These are phyloP conservation scores for Gyromitra esculenta DNA, from an alignment of 2,329 filamentous ascomycete genomes.

Conservation along the genomic window DNA sequence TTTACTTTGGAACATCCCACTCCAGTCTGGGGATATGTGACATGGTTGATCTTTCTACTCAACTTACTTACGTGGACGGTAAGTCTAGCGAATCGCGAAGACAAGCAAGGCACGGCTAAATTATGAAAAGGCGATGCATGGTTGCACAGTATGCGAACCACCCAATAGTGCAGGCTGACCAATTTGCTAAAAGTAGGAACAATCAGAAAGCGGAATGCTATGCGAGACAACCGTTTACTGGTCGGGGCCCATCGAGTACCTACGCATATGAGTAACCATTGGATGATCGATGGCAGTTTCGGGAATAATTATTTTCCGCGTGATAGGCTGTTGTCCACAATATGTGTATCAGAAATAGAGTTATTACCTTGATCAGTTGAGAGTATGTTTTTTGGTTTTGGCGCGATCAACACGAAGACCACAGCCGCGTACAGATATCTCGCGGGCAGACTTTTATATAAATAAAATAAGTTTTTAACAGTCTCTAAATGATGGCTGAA, in stretches of 20 bases:
- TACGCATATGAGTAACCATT: not conserved
- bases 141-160: not conserved
- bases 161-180: constrained; percentile 28
- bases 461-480: not conserved
- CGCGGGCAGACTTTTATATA: not conserved
- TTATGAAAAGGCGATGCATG: not conserved
- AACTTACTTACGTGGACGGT: constrained; percentile 3
- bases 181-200: constrained; percentile 25
- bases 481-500: not conserved
- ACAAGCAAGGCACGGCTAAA: constrained; percentile 12
- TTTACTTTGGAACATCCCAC: constrained; percentile 1
- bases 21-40: not conserved
- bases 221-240: constrained; percentile 17
- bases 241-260: constrained; percentile 2
- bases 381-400: no score
- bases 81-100: not conserved
- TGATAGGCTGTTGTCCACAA: not conserved
- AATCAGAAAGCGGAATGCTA: constrained; percentile 21
- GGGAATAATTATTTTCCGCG: not conserved
- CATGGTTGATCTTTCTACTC: not conserved
- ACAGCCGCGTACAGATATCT: not conserved
- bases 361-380: no score
- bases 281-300: not conserved
- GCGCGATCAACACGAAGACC: not conserved
- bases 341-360: no score